These are phyloP conservation scores for Cyberlindnera japonica DNA, from an alignment of 805 yeast genomes.

Conservation along the genomic window DNA sequence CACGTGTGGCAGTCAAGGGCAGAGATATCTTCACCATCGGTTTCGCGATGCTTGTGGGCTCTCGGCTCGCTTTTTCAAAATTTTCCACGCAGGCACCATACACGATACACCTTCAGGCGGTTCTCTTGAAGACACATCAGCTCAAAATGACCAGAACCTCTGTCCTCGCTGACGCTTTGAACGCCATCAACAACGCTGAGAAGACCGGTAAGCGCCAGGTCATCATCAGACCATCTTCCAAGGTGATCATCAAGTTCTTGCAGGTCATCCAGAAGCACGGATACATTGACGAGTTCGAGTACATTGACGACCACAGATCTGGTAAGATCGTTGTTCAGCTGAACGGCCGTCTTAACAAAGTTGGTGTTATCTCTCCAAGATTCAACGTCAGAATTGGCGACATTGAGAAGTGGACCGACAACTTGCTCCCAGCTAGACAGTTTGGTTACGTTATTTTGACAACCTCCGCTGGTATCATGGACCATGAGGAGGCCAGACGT, in stretches of 20 bases:
- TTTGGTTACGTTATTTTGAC: conserved; percentile 97
- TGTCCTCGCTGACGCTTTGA: conserved; percentile 97
- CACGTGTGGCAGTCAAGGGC: conserved; percentile 10
- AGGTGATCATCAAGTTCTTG: conserved; percentile 95
- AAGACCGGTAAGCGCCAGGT: conserved; percentile 99
- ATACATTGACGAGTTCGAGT: conserved; percentile 98
- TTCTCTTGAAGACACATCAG: conserved; percentile 3
- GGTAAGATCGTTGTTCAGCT: conserved; percentile 96
- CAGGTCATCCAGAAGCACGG: conserved; percentile 98
- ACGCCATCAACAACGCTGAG: conserved; percentile 98
- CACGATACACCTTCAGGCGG: background rate
- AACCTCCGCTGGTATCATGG: conserved; percentile 99
- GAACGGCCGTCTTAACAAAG: conserved; percentile 98
- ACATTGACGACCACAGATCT: conserved; percentile 98
- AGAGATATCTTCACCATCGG: too few species aligned
- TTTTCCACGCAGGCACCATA: conserved; percentile 15
- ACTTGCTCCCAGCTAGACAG: conserved; percentile 98
- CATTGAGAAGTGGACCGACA: conserved; percentile 97
- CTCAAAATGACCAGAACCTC: conserved; percentile 93
- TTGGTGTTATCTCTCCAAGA: conserved; percentile 98
- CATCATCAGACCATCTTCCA: conserved; percentile 95
- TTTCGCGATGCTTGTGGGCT: background rate
- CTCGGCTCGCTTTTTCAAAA: conserved; percentile 16
- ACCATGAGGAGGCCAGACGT: conserved; percentile 99
- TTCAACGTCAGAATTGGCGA: conserved; percentile 94